These are phyloP conservation scores for Azolla pinnata DNA, from an alignment of 75 land plant genomes.

Conservation along the genomic window DNA sequence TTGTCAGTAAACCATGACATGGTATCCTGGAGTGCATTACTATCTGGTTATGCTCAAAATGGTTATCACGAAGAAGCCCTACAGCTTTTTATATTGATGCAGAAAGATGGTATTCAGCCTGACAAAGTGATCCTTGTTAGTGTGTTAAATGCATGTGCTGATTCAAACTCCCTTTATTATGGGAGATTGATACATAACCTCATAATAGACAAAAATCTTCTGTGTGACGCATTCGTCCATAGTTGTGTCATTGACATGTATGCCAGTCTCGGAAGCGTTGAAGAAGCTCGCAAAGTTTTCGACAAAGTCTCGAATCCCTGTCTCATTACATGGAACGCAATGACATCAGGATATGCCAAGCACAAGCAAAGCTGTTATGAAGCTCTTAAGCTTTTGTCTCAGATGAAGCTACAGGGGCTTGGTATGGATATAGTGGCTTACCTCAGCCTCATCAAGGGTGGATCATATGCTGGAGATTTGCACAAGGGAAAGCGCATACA, in stretches of 20 bases:
- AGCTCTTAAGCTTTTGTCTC: conserved; percentile 3
- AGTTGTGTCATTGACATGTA: conserved; percentile 33
- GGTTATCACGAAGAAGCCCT: conserved; percentile 27
- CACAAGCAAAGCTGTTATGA: conserved; percentile 11
- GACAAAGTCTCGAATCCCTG: not conserved
- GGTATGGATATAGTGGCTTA: conserved; percentile 14
- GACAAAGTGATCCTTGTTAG: not conserved
- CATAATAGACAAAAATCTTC: conserved; percentile 9
- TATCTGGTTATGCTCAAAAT: conserved; percentile 22
- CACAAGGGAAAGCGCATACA: conserved; percentile 15
- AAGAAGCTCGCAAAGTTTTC: conserved; percentile 19
- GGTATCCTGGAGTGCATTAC: conserved; percentile 41
- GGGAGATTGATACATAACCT: conserved; percentile 33
- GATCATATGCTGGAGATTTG: conserved; percentile 9
- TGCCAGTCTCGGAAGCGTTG: conserved; percentile 18
- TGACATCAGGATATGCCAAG: conserved; percentile 24
- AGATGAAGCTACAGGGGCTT: conserved; percentile 12
- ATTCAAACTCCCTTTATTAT: conserved; percentile 7
- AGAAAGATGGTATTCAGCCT: not conserved
- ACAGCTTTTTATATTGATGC: not conserved
- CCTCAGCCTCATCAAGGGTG: conserved; percentile 26
- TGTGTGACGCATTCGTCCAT: conserved; percentile 9
- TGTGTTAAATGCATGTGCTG: conserved; percentile 18
- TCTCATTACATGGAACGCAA: conserved; percentile 25
- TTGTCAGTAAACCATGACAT: conserved; percentile 21